phyloP scores from a whole-genome alignment of 1,284 basidiomycete genomes.

The Microbotryum saponariae region DNA sequence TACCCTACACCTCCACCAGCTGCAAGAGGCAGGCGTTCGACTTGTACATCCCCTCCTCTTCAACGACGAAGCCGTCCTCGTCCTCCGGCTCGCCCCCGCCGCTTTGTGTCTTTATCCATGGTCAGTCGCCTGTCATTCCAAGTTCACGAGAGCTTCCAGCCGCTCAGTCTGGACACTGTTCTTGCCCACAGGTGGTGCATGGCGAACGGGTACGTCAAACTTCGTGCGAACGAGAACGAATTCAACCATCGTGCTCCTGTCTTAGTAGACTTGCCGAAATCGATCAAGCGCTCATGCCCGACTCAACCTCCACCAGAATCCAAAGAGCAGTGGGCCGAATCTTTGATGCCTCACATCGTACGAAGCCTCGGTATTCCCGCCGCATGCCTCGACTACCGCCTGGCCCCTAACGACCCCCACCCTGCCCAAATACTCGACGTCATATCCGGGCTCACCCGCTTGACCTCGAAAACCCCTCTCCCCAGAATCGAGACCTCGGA shows the following conservation, averaged over 20 bases:
- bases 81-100: background rate
- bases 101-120: slow-evolving; percentile 27
- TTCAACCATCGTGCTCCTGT: background rate
- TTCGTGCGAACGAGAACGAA: background rate
- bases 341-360: slow-evolving; percentile 16
- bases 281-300: background rate
- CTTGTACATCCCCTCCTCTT: slow-evolving; percentile 13
- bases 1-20: no score
- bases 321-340: slow-evolving; percentile 19
- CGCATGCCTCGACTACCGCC: slow-evolving; percentile 29
- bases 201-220: slow-evolving; percentile 18
- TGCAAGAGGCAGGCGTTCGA: slow-evolving; percentile 16
- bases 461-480: background rate
- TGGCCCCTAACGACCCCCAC: slow-evolving; percentile 19
- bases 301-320: slow-evolving; percentile 5
- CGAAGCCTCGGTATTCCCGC: slow-evolving; percentile 12
- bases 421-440: slow-evolving; percentile 26
- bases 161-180: background rate
- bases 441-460: slow-evolving; percentile 17
- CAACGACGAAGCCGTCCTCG: background rate
- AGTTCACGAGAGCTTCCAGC: background rate
- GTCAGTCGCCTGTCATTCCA: background rate
- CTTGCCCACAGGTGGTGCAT: slow-evolving; percentile 24
- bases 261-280: background rate
- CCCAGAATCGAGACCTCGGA: background rate